Evolutionary conservation across 495 filamentous ascomycete genomes (phyloP), one percentile per base, ranked within the genome.

Genomic region (Cladorrhinum samala): DNA sequence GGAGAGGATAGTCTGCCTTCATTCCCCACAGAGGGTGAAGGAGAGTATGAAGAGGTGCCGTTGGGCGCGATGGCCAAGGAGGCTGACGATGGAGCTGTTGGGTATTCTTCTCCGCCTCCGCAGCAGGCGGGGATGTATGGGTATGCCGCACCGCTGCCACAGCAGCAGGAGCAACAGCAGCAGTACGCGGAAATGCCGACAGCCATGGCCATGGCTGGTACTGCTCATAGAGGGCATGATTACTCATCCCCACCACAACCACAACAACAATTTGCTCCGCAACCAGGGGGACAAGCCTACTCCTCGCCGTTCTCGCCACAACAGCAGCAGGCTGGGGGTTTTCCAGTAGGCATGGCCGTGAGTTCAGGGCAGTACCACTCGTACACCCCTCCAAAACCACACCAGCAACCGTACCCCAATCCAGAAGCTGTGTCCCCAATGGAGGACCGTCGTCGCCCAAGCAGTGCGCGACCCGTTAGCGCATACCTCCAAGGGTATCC

Each of bases 381-480:
- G 21, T 20, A 20, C 43, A 17, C 13, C 43, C 43, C 11, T 3
- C 16, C 13, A 18, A 19, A 18, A 17, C 21, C 43, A 19, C 43
- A 46, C 5, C 43, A 3, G 8, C 43, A 21, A 25, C 13, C n/a
- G n/a, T n/a, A n/a, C n/a, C n/a, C n/a, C n/a, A n/a, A n/a, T n/a
- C n/a, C 19, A 46, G 3, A 46, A 46, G 3, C 14, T 18, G 17
- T 33, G 11, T 33, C 27, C 3, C 21, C 43, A 46, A 13, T 47
- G 21, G 42, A 36, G 14, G 38, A 50, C 6, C 27, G 27, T 11
- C 27, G 27, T 33, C 27, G 27, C 6, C 6, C 27, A 33, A 33
- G 27, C 11, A 33, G 27, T 11, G 18, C 39, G 18, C 53, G 53
- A 3, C 53, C 45, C 1, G 43, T 48, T 11, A 51, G 48, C 42